phyloP scores from a whole-genome alignment of 2,329 filamentous ascomycete genomes.

The Ceratocystis ficicola region DNA sequence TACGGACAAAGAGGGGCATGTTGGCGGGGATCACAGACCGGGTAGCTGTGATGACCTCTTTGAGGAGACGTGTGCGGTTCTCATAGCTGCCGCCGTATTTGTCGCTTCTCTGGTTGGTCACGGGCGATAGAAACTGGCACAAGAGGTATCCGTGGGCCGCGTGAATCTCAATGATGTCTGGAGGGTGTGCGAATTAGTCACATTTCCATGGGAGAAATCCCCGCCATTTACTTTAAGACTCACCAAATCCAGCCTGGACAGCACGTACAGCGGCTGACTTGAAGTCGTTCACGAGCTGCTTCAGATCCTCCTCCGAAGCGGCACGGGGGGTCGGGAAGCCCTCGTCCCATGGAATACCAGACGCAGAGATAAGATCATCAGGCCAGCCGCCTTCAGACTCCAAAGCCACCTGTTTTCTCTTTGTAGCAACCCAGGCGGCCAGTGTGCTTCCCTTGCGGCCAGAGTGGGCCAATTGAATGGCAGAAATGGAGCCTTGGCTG shows the following conservation, averaged over 20 bases:
- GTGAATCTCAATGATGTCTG: conserved; percentile 60
- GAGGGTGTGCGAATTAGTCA: background rate
- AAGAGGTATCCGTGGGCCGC: conserved; percentile 55
- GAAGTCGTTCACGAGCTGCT: conserved; percentile 50
- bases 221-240: background rate
- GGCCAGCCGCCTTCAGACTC: conserved; percentile 45
- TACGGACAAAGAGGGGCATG: conserved; percentile 46
- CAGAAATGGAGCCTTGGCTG: conserved; percentile 62
- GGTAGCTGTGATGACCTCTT: conserved; percentile 42
- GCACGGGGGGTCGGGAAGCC: conserved; percentile 51
- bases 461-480: conserved; percentile 71
- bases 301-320: conserved; percentile 57
- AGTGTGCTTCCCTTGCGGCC: conserved; percentile 55
- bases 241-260: conserved; percentile 50
- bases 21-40: conserved; percentile 40
- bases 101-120: conserved; percentile 50
- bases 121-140: conserved; percentile 50
- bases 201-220: too few species aligned
- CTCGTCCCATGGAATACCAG: conserved; percentile 46
- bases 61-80: conserved; percentile 51
- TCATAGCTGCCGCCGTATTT: conserved; percentile 53
- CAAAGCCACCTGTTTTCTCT: conserved; percentile 41
- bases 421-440: conserved; percentile 49
- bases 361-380: conserved; percentile 41
- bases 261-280: conserved; percentile 47